phyloP scores from a whole-genome alignment of 2,329 filamentous ascomycete genomes.

The Colletotrichum sp. region DNA sequence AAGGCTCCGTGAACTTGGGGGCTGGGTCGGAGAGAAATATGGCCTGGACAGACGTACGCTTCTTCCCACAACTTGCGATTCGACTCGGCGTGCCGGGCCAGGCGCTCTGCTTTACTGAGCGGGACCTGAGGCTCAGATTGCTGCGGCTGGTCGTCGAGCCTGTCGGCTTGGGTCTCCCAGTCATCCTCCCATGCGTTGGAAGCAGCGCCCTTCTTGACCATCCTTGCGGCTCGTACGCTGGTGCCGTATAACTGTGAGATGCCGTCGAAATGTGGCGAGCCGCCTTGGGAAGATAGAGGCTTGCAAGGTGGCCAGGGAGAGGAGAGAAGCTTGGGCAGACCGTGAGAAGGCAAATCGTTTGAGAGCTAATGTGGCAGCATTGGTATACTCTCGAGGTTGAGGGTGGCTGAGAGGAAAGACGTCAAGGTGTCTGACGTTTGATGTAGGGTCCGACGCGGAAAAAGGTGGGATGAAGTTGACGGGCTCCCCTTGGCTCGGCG shows the following conservation, averaged over 20 bases:
- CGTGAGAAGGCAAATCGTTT: not conserved
- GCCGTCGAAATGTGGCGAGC: not conserved
- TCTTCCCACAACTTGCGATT: slow-evolving; percentile 90
- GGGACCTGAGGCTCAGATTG: slow-evolving; percentile 39
- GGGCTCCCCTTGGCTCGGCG: not conserved
- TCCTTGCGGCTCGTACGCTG: slow-evolving; percentile 32
- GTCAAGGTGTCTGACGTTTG: not conserved
- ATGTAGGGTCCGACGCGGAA: not conserved
- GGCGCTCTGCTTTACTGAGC: slow-evolving; percentile 76
- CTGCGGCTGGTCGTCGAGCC: slow-evolving; percentile 41
- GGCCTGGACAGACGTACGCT: slow-evolving; percentile 63
- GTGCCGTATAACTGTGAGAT: not conserved
- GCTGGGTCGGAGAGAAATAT: not conserved
- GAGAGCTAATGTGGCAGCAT: slow-evolving; percentile 3
- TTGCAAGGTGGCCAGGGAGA: not conserved
- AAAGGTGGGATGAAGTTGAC: slow-evolving; percentile 17
- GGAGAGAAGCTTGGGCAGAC: not conserved
- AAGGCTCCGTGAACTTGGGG: too few species aligned
- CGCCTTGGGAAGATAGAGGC: not conserved
- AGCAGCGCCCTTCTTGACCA: slow-evolving; percentile 54
- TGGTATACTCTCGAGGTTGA: not conserved
- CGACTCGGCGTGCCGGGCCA: slow-evolving; percentile 80
- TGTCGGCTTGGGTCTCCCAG: slow-evolving; percentile 82
- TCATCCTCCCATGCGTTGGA: slow-evolving; percentile 91
- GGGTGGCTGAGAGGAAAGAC: not conserved